phyloP scores from a whole-genome alignment of 2,329 filamentous ascomycete genomes.

The Biscogniauxia marginata region DNA sequence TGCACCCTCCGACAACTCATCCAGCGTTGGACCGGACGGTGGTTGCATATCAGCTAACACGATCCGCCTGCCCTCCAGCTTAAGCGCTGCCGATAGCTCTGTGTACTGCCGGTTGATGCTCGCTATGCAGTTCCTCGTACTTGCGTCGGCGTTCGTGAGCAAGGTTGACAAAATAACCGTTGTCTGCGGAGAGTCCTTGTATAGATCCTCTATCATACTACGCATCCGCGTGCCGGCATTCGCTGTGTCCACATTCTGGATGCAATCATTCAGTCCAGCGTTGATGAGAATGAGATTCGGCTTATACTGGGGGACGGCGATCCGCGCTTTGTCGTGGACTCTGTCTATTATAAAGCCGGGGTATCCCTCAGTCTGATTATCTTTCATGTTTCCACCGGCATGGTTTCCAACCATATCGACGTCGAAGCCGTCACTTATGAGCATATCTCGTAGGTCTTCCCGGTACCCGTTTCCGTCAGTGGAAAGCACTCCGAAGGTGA shows the following conservation, averaged over 20 bases:
- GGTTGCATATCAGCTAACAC: slow-evolving; percentile 36
- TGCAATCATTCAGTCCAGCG: slow-evolving; percentile 41
- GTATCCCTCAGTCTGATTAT: slow-evolving; percentile 39
- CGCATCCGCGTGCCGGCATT: slow-evolving; percentile 29
- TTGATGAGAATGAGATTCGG: slow-evolving; percentile 40
- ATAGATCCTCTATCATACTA: slow-evolving; percentile 32
- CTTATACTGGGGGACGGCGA: slow-evolving; percentile 26
- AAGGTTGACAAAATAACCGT: slow-evolving; percentile 37
- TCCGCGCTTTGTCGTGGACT: slow-evolving; percentile 31
- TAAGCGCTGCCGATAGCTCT: slow-evolving; percentile 22
- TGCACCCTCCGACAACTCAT: slow-evolving; percentile 34
- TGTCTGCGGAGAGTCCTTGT: slow-evolving; percentile 26
- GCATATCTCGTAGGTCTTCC: slow-evolving; percentile 33
- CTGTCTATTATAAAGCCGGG: slow-evolving; percentile 35
- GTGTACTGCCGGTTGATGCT: slow-evolving; percentile 31
- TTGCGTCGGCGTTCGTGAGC: slow-evolving; percentile 26
- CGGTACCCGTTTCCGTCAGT: slow-evolving; percentile 38
- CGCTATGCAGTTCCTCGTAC: slow-evolving; percentile 22
- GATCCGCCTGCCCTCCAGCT: slow-evolving; percentile 22
- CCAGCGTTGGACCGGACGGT: slow-evolving; percentile 22
- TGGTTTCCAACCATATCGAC: slow-evolving; percentile 40
- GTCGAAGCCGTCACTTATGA: slow-evolving; percentile 30
- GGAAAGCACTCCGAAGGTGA: slow-evolving; percentile 36
- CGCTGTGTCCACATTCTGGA: slow-evolving; percentile 30
- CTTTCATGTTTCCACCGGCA: slow-evolving; percentile 34